Conservation (phyloP, 148 eudicot species). For the Rhododendron molle region DNA sequence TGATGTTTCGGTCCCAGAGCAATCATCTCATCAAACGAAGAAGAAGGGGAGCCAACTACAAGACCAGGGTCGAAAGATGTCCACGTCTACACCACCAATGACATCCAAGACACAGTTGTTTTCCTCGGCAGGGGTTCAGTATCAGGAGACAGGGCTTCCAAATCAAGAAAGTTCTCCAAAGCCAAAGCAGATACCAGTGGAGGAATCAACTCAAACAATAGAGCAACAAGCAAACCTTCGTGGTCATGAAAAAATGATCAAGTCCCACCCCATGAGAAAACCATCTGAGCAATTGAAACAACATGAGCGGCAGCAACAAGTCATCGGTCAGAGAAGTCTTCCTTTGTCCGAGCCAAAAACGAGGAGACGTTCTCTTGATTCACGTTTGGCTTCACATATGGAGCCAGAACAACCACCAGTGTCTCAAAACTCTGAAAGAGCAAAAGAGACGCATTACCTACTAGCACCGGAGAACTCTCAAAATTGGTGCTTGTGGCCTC, state of each 20-base stretch:
- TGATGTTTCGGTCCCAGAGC: background rate
- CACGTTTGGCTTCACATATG: background rate
- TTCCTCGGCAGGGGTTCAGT: background rate
- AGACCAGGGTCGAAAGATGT: background rate
- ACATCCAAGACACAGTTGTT: background rate
- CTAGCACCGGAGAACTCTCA: background rate
- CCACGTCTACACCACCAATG: background rate
- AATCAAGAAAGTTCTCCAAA: background rate
- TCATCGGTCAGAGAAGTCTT: background rate
- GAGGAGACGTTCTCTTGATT: background rate
- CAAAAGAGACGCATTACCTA: background rate
- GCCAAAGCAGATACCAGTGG: background rate
- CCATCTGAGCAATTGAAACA: background rate
- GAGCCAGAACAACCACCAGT: background rate
- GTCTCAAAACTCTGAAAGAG: background rate
- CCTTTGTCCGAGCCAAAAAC: background rate
- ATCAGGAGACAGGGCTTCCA: background rate
- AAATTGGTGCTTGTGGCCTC: background rate
- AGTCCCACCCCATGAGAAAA: background rate
- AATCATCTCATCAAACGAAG: background rate
- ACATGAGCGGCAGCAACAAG: background rate
- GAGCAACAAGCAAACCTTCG: background rate
- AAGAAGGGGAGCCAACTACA: background rate
- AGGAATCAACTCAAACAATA: background rate
- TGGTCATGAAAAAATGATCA: background rate